Evolutionary conservation across 768 basidiomycete species (phyloP).

Genomic region (Boletus vinaceobasis): DNA sequence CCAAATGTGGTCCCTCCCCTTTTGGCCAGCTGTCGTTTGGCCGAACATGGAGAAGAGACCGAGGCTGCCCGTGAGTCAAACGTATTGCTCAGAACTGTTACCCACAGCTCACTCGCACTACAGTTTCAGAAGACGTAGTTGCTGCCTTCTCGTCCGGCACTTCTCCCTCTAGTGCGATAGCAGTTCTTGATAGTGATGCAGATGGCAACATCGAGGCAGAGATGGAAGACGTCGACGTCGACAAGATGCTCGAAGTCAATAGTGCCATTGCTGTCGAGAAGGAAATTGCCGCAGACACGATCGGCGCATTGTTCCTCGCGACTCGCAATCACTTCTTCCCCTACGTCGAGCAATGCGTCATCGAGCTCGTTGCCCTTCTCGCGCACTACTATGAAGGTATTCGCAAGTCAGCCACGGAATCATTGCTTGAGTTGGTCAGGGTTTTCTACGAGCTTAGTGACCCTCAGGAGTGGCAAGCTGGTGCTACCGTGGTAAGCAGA

Average conservation of each 20-base stretch:
- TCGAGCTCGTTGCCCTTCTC: constrained; percentile 75
- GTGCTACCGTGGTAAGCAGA: constrained; percentile 55
- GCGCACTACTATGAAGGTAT: constrained; percentile 97
- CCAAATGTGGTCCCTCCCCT: constrained; percentile 83
- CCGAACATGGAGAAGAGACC: constrained; percentile 68
- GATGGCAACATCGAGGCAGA: constrained; percentile 61
- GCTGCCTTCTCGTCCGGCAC: constrained; percentile 70
- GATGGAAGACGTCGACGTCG: constrained; percentile 76
- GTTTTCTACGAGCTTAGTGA: constrained; percentile 89
- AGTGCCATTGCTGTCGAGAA: constrained; percentile 98
- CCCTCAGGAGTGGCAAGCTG: constrained; percentile 79
- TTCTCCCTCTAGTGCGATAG: constrained; percentile 67
- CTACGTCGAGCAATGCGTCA: constrained; percentile 77
- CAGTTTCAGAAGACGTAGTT: constrained; percentile 52
- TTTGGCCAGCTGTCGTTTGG: constrained; percentile 76
- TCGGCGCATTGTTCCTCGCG: constrained; percentile 84
- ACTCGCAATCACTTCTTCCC: constrained; percentile 86
- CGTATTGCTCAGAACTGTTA: not conserved
- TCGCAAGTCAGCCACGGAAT: constrained; percentile 86
- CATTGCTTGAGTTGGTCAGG: constrained; percentile 82
- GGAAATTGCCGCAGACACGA: constrained; percentile 96
- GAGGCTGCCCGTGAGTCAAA: constrained; percentile 39
- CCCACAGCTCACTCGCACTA: constrained; percentile 1
- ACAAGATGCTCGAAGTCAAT: constrained; percentile 89
- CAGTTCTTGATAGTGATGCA: constrained; percentile 51